Evolutionary conservation across 2,329 filamentous ascomycete species (phyloP), one percentile per base, ranked within the genome.

Genomic region (Verticillium zaregamsianum): DNA sequence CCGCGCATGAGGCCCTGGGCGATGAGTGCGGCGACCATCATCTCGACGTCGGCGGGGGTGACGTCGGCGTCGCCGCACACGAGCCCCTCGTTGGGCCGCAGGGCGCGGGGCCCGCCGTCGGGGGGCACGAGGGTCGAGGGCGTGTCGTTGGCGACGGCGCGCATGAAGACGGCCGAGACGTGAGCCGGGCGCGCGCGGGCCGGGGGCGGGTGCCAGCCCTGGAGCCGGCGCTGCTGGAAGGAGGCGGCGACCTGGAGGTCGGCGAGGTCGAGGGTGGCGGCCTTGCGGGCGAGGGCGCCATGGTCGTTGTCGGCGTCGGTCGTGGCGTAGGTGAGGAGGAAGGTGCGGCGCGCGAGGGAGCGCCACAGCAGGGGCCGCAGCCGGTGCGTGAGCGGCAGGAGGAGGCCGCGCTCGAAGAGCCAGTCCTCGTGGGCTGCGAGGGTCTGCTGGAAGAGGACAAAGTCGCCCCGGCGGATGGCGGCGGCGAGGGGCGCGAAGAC

Each of bases 321-420:
- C 49, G 87, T 86, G n/a, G 87, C 83, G 65, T 93, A 95, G 17
- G 86, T 90, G 14, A 95, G 80, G 11, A 94, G 77, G 73, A 96
- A 97, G 0, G 89, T 86, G 66, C 88, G 89, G 33, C 93, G 86
- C 20, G 90, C 86, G 7, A 98, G 82, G 1, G 90, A 90, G 15
- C 94, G 87, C 92, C 92, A 97, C 14, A 96, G 85, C 2, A 96
- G 80, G 1, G 92, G 86, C 61, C 95, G 90, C 62, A 93, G 89
- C 59, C 92, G 86, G 69, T 91, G 91, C 3, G 87, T 83, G 12
- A 97, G 80, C 15, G 90, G 87, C 6, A 96, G 82, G 25, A 96
- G 83, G 31, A 97, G 82, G 2, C 91, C 89, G 71, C 88, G 90
- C 45, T 85, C 82, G 32, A 92, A 85, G 62, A 97, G 89, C 89